phyloP scores from a whole-genome alignment of 192 early-diverging fungal genomes.

The Paraglomus brasilianum region DNA sequence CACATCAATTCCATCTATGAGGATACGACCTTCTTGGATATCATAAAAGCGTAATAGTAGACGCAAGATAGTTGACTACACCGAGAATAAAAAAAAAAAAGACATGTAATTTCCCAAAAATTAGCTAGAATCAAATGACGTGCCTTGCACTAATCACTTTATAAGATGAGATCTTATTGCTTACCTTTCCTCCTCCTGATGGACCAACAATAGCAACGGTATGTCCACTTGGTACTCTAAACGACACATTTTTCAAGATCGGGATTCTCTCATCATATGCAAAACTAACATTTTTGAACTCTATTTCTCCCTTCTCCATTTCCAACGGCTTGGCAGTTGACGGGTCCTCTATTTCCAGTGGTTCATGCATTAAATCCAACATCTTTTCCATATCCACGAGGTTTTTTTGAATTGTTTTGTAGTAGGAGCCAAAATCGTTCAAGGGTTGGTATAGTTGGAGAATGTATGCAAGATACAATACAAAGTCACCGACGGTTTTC shows the following conservation, averaged over 20 bases:
- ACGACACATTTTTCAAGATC: constrained; percentile 61
- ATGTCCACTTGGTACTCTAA: constrained; percentile 79
- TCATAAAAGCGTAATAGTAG: constrained; percentile 67
- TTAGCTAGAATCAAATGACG: constrained; percentile 51
- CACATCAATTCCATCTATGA: constrained; percentile 64
- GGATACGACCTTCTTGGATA: constrained; percentile 49
- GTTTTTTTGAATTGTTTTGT: constrained; percentile 88
- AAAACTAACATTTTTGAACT: constrained; percentile 85
- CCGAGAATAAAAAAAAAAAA: constrained; percentile 46
- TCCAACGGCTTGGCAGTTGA: constrained; percentile 41
- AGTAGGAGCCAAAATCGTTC: constrained; percentile 94
- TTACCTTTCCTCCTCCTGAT: constrained; percentile 79
- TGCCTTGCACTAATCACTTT: constrained; percentile 59
- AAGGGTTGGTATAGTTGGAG: constrained; percentile 95
- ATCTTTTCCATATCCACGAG: constrained; percentile 54
- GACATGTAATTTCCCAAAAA: constrained; percentile 54
- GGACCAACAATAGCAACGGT: constrained; percentile 90
- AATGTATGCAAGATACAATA: constrained; percentile 92
- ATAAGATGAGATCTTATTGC: constrained; percentile 56
- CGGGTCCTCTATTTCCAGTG: constrained; percentile 57
- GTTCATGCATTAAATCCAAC: constrained; percentile 47
- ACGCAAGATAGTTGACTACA: constrained; percentile 36
- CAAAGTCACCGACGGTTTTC: constrained; percentile 92
- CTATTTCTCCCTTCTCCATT: constrained; percentile 68
- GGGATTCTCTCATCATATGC: constrained; percentile 68